Evolutionary conservation across 805 yeast genomes (phyloP), one percentile per base, ranked within the genome.

Genomic region (Hanseniaspora opuntiae): DNA sequence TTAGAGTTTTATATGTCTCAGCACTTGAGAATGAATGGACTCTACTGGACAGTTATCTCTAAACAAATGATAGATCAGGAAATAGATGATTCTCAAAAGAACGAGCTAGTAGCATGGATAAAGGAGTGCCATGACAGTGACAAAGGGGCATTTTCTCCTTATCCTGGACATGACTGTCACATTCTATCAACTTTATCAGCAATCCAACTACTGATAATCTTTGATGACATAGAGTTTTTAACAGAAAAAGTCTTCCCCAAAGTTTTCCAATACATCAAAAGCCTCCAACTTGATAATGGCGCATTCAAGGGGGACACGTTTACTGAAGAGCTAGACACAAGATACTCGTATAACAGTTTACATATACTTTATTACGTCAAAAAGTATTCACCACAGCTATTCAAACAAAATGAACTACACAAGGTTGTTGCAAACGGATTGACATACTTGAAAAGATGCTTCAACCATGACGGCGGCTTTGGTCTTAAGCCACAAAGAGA

Each of bases 401-500:
- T 24, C 22, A 32, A 22, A 2, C 22, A 41, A 14, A 20, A 49
- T n/a, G 8, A 19, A 11, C 17, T 79, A 20, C 61, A 71, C n/a
- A 70, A 75, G 7, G 72, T 74, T 2, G 79, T 76, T 0, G 78
- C 76, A 16, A 77, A 78, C 0, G 87, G 96, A 0, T 81, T 78
- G 0, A 69, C 69, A 0, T 90, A 79, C 67, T 76, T 90, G 1
- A 59, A 75, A 50, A 62, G 63, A 37, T 93, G 98, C 66, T 82
- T 76, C 57, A 93, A 93, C 65, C 90, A 87, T 63, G 98, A 93
- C 64, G 99, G 98, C 3, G 96, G 95, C 0, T 93, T 84, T 71
- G 98, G 98, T 0, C 71, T 86, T 67, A 79, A 79, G 9, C 97
- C 98, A 0, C 96, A 96, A 0, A 90, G 95, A 0, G 99, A 93